These are phyloP conservation scores for Lithohypha guttulata DNA, from an alignment of 2,329 filamentous ascomycete genomes.

Conservation along the genomic window DNA sequence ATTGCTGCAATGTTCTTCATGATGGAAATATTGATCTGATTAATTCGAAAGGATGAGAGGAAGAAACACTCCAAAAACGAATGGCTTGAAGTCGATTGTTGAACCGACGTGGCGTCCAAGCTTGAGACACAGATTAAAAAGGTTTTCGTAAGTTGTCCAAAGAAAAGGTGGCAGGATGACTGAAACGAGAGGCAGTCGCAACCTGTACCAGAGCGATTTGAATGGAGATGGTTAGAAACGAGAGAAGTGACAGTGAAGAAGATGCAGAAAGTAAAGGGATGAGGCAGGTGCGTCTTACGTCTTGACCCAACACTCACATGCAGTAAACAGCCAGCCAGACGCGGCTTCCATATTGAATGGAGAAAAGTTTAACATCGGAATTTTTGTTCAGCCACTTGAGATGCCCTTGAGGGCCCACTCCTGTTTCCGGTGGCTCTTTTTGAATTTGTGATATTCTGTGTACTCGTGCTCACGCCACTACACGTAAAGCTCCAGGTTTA, in stretches of 20 bases:
- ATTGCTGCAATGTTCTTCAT: constrained; percentile 45
- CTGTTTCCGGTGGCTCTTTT: not conserved
- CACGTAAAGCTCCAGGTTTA: no score
- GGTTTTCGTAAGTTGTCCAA: not conserved
- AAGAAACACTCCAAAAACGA: constrained; percentile 1
- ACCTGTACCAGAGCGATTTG: not conserved
- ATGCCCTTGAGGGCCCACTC: no score
- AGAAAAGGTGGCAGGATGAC: constrained; percentile 4
- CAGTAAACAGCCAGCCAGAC: constrained; percentile 3
- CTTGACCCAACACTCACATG: no score
- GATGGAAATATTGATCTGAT: constrained; percentile 20
- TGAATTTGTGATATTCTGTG: constrained; percentile 7
- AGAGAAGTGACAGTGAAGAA: constrained; percentile 6
- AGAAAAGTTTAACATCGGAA: no score
- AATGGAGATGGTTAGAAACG: constrained; percentile 2
- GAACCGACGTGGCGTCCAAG: constrained; percentile 1
- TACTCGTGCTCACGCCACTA: no score
- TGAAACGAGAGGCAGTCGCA: constrained; percentile 10
- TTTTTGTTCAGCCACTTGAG: no score
- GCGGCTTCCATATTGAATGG: not conserved
- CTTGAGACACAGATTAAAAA: constrained; percentile 6
- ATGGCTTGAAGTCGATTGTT: not conserved
- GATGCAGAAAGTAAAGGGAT: constrained; percentile 2
- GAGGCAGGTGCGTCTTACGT: constrained; percentile 6
- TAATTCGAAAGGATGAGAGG: not conserved